Evolutionary conservation across 371 early-diverging fungal species (phyloP), one percentile per base, ranked within the genome.

Genomic region (Rhizopus stolonifer): DNA sequence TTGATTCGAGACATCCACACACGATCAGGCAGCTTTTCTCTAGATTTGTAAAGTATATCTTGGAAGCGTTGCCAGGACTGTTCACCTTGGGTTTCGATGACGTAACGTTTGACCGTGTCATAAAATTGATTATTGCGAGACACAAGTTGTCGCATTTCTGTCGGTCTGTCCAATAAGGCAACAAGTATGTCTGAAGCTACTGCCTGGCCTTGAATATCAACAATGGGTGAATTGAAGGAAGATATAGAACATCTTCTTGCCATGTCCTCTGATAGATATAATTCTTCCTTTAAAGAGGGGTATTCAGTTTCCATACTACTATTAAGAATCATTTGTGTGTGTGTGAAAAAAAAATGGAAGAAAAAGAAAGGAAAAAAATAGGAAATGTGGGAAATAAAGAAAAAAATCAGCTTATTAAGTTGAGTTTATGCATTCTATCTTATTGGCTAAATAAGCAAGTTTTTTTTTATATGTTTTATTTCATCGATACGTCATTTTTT

Each of bases 1-100:
- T 39, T 50, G 11, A 69, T 60, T 7, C 70, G 68, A 34, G 58
- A 47, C 51, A 76, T 64, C 71, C 82, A 71, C 17, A 49, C 50
- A 13, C 60, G 54, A 38, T 79, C 77, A 2, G 67, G 53, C 15
- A 71, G 39, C 13, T 68, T 66, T 31, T 73, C 69, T 32, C 79
- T 74, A 43, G 67, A 60, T 17, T 71, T 51, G 36, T 71, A 67
- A 0, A 70, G 32, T 26, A 75, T 33, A 6, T 64, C 61, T 40
- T 67, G 56, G 33, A 78, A 78, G n/a, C 58, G 48, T 14, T 67
- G 15, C 79, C 79, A 78, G 14, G 61, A 58, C 3, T 49, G 29
- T 3, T 51, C 29, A 8, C 72, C 72, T 56, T 75, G 72, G 0
- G 72, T 69, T 39, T 72, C 73, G 32, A 38, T 47, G n/a, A 77